Percentiles rank a stretch among this genome's conserved stretches.
These are phyloP conservation scores for Lizonia empirigonia DNA, from an alignment of 2,329 filamentous ascomycete species.

Conservation along the genomic window DNA sequence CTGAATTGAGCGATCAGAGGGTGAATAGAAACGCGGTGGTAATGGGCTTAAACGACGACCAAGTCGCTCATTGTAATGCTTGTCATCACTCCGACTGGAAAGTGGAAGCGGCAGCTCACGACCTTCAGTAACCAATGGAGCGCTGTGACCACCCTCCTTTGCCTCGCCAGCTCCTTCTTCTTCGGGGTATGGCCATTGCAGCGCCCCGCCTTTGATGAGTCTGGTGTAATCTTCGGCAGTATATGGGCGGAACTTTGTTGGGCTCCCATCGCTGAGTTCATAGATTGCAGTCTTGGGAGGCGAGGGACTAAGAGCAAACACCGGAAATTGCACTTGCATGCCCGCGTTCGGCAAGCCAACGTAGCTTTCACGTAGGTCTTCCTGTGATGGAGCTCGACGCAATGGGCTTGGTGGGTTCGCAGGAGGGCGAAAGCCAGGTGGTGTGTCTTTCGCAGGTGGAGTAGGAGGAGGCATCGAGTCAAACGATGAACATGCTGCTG, in stretches of 20 bases:
- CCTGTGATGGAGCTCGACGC: slow-evolving; percentile 20
- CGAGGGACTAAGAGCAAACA: slow-evolving; percentile 22
- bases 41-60: slow-evolving; percentile 16
- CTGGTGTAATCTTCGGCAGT: slow-evolving; percentile 36
- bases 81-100: slow-evolving; percentile 25
- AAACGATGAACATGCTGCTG: slow-evolving; percentile 5
- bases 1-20: slow-evolving; percentile 26
- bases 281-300: slow-evolving; percentile 18
- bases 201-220: slow-evolving; percentile 31
- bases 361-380: slow-evolving; percentile 25
- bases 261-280: slow-evolving; percentile 22
- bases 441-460: slow-evolving; percentile 53
- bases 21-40: slow-evolving; percentile 42
- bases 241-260: slow-evolving; percentile 31
- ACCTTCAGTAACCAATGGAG: slow-evolving; percentile 12
- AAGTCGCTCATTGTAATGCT: slow-evolving; percentile 10
- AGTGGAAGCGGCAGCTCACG: slow-evolving; percentile 13
- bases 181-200: slow-evolving; percentile 25
- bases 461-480: slow-evolving; percentile 44
- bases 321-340: slow-evolving; percentile 20
- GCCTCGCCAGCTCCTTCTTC: slow-evolving; percentile 11
- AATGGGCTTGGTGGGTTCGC: slow-evolving; percentile 23
- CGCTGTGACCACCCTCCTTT: slow-evolving; percentile 15
- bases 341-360: slow-evolving; percentile 12
- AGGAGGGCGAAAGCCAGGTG: slow-evolving; percentile 31